Evolutionary conservation across 1,284 basidiomycete genomes (phyloP).

Genomic region (Apiotrichum porosum): DNA sequence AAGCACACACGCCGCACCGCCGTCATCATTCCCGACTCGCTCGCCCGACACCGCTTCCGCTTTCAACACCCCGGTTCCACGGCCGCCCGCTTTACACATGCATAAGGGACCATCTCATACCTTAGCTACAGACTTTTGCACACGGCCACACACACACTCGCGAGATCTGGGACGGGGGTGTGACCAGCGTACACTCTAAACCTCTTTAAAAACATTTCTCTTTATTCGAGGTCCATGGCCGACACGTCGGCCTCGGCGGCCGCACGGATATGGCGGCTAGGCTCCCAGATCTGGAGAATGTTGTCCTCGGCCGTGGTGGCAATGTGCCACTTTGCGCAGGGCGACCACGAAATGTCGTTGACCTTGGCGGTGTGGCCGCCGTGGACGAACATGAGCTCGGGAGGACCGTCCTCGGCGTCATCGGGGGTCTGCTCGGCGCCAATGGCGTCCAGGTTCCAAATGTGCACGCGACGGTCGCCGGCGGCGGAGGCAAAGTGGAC

Average conservation of each 20-base stretch:
- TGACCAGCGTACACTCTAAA: too few relatives aligned
- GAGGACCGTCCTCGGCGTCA: conserved; percentile 93
- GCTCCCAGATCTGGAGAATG: conserved; percentile 50
- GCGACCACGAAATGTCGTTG: conserved; percentile 50
- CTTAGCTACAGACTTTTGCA: neutral
- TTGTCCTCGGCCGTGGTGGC: conserved; percentile 54
- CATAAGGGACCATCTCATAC: neutral
- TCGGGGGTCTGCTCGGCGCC: conserved; percentile 96
- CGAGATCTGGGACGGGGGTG: too few relatives aligned
- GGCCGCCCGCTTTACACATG: neutral
- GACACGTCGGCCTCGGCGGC: conserved; percentile 43
- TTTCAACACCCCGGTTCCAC: neutral
- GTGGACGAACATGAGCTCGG: conserved; percentile 87
- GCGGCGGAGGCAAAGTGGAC: conserved; percentile 89
- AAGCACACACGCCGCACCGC: too few relatives aligned
- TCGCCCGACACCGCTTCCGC: too few relatives aligned
- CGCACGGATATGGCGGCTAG: conserved; percentile 49
- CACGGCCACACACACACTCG: too few relatives aligned
- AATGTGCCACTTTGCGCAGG: conserved; percentile 48
- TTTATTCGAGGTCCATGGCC: conserved; percentile 46
- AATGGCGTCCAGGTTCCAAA: conserved; percentile 93
- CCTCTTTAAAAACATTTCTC: too few relatives aligned
- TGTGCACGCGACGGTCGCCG: conserved; percentile 84
- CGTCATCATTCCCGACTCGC: too few relatives aligned
- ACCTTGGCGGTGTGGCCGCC: conserved; percentile 59